phyloP scores from a whole-genome alignment of 305 asterid species.

The Ilex paraguariensis region DNA sequence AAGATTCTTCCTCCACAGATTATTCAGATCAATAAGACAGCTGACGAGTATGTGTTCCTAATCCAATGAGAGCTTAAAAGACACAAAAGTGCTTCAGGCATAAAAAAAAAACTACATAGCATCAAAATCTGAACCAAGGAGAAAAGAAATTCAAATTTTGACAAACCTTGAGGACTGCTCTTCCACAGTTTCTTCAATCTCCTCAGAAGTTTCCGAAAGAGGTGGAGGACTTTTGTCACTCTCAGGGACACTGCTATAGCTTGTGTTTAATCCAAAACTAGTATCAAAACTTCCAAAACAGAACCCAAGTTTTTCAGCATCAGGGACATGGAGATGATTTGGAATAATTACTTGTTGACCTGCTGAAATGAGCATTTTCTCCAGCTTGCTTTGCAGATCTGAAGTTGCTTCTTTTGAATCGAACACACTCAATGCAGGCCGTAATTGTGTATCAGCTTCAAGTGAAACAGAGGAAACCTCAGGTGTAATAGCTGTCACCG shows the following conservation, averaged over 20 bases:
- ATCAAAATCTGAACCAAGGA: neutral
- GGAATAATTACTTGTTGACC: conserved; percentile 80
- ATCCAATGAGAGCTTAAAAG: neutral
- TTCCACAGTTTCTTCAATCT: conserved; percentile 48
- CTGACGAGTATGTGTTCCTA: neutral
- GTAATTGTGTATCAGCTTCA: conserved; percentile 37
- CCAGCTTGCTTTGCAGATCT: conserved; percentile 64
- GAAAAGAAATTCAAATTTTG: neutral
- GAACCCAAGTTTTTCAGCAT: conserved; percentile 80
- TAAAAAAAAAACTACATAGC: neutral
- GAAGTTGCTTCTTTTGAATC: conserved; percentile 47
- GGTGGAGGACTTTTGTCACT: conserved; percentile 38
- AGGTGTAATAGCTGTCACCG: conserved; percentile 32
- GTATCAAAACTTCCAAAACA: conserved; percentile 93
- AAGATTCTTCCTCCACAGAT: neutral
- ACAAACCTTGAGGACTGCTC: conserved; percentile 60
- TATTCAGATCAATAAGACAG: neutral
- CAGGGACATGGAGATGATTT: conserved; percentile 80
- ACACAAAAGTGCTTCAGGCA: neutral
- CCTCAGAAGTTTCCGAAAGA: conserved; percentile 48
- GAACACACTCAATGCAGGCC: conserved; percentile 26
- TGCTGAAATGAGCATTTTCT: conserved; percentile 52
- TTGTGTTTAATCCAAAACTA: conserved; percentile 48
- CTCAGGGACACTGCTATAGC: conserved; percentile 35
- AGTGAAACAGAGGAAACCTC: conserved; percentile 42